Base-by-base conservation (phyloP, 2,329 filamentous ascomycete genomes). In the Diaporthe sp. region DNA sequence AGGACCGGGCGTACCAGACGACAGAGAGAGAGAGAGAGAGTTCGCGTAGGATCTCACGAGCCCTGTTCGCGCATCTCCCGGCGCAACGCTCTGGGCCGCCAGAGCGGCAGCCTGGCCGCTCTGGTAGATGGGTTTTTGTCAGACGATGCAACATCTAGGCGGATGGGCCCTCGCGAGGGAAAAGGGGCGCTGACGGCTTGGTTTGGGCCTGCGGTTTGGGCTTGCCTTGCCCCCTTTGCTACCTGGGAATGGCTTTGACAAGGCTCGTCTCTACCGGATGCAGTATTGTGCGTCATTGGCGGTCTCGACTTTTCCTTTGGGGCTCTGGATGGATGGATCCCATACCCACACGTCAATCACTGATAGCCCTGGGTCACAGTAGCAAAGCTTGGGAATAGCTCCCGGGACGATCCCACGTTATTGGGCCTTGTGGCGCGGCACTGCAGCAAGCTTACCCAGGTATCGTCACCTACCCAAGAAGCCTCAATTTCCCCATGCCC, bases 231-330 rank as follows among this genome's bases (percentile, higher is more conserved):
- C n/a, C n/a, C n/a, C n/a, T n/a, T n/a, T n/a, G n/a, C n/a, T n/a
- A n/a, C n/a, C n/a, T n/a, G n/a, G n/a, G n/a, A n/a, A n/a, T n/a
- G n/a, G 47, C 70, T 53, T 71, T 71, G 70, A 63, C 70, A 15
- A 71, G 37, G 53, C 47, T 55, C 19, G 44, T 55, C 70, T 50
- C 63, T 51, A 50, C 70, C 70, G 70, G 70, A 71, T 71, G 70
- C 70, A 63, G 70, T 35, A 37, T 32, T 71, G 27, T 71, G 70
- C 70, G 70, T 71, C 70, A 71, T 71, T 53, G 56, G 58, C 58
- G 70, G 44, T 68, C 47, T 68, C 63, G 30, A 51, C 44, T 51
- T 25, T 47, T 35, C 25, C 61, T 51, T 51, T 61, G 69, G 47
- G 30, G 15, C 22, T 9, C 27, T 61, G 55, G 55, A 39, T 61